Base-by-base conservation (phyloP, 345 rosid genomes). In the Aquilaria malaccensis region DNA sequence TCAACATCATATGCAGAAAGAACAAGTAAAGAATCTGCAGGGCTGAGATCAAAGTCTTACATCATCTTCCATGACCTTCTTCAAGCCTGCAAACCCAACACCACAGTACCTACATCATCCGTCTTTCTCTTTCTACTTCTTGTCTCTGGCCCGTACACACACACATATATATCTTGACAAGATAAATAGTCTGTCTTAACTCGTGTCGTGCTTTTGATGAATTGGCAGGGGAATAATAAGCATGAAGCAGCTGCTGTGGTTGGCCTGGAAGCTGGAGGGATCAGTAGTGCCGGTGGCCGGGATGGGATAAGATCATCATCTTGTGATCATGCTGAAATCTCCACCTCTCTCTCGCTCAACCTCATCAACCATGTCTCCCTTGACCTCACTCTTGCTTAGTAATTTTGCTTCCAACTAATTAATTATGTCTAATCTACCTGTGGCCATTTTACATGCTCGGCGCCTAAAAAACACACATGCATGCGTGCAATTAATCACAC, bases 1-100 rank as follows among this genome's bases (percentile, higher is more conserved):
- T 37, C 73, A 61, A 58, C 54, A 29, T 48, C 68, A 55, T 56
- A 52, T 51, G 65, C 45, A 56, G 67, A 56, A 61, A 59, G 11
- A 15, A 45, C 68, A 54, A 45, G 58, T 45, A 58, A 53, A 61
- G 74, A 14, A 59, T 57, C 69, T 11, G 55, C 33, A 48, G 59
- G 59, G 33, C 62, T 65, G 52, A 45, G 56, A 50, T 71, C 72
- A 62, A 60, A 62, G 15, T 63, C 74, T 73, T 75, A 66, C 70
- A 73, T 83, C 68, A 76, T 74, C 79, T 80, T 83, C 77, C 72
- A 65, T 43, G 84, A 72, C 59, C 67, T 80, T 50, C 77, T 80
- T 67, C 67, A 72, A 49, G 77, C 60, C 73, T 63, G 73, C 79
- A 63, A 3, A 15, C 2, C 15, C 55, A 31, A 9, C 3, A 52